Percentiles rank a stretch among this genome's conserved stretches.
Conservation (phyloP, 1,284 basidiomycete genomes). For the Chondrostereum purpureum region DNA sequence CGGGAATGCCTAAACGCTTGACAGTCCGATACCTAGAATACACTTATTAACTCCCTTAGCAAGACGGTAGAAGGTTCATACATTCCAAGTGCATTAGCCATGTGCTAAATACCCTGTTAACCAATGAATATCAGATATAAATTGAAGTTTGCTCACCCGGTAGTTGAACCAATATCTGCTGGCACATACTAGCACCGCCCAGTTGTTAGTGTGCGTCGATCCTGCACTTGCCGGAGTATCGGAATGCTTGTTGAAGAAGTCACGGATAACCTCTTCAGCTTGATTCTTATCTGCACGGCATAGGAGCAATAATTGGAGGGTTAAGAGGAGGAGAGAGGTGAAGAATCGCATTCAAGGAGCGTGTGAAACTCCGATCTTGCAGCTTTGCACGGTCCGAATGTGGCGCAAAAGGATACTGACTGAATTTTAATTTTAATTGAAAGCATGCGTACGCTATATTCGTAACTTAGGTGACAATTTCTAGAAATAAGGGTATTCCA, state of each 20-base stretch:
- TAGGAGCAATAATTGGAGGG: not conserved
- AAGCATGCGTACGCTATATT: too few species aligned
- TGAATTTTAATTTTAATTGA: too few species aligned
- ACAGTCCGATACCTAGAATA: slow-evolving; percentile 87
- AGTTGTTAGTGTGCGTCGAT: slow-evolving; percentile 86
- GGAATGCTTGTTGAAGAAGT: not conserved
- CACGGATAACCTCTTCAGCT: not conserved
- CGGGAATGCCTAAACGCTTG: slow-evolving; percentile 95
- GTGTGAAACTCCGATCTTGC: too few species aligned
- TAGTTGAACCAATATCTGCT: slow-evolving; percentile 99
- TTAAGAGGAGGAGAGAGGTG: not conserved
- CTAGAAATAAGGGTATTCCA: too few species aligned
- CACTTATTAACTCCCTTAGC: not conserved
- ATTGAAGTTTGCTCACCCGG: slow-evolving; percentile 43
- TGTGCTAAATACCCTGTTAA: too few species aligned
- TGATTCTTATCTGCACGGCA: not conserved
- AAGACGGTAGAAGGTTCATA: too few species aligned
- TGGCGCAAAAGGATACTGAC: too few species aligned
- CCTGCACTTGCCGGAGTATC: not conserved
- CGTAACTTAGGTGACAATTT: too few species aligned
- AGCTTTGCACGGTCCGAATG: too few species aligned
- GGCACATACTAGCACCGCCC: slow-evolving; percentile 94
- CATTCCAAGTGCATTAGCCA: slow-evolving; percentile 98
- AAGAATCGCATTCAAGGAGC: not conserved
- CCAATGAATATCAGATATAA: slow-evolving; percentile 1